phyloP scores from a whole-genome alignment of 2,329 filamentous ascomycete species.

The Scytalidium sp. region DNA sequence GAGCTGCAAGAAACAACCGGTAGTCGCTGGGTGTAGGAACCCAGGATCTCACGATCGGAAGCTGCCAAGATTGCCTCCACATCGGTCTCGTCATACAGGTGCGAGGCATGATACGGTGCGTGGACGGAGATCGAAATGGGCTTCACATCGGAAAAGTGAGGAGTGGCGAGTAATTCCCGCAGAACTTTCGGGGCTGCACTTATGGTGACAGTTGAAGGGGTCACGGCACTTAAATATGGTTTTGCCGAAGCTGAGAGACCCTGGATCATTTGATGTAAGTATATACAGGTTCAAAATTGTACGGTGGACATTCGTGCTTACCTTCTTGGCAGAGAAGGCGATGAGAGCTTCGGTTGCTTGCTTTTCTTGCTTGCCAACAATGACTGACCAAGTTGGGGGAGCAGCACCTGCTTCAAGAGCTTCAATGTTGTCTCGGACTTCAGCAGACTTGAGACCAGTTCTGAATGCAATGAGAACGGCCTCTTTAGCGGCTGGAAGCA shows the following conservation, averaged over 20 bases:
- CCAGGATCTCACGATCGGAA: neutral
- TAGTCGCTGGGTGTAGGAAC: neutral
- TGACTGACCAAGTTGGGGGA: neutral
- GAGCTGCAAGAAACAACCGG: conserved; percentile 32
- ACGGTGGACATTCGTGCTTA: too few relatives aligned
- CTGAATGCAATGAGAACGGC: conserved; percentile 21
- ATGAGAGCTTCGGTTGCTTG: conserved; percentile 2
- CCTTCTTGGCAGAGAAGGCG: neutral
- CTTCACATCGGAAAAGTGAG: neutral
- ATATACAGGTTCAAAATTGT: too few relatives aligned
- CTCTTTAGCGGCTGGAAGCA: conserved; percentile 21
- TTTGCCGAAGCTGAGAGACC: neutral
- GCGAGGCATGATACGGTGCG: conserved; percentile 20
- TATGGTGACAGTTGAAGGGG: conserved; percentile 7
- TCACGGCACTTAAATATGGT: conserved; percentile 7
- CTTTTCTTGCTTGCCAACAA: neutral
- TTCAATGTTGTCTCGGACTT: neutral
- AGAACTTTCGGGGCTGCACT: conserved; percentile 4
- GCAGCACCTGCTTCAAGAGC: neutral
- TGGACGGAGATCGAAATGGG: conserved; percentile 5
- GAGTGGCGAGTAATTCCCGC: neutral
- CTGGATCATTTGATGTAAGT: too few relatives aligned
- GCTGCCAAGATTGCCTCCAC: conserved; percentile 6
- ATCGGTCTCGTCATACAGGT: conserved; percentile 15
- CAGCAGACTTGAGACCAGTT: conserved; percentile 11